Conservation (phyloP, 139 green algal genomes). For the Volvox reticuliferus region DNA sequence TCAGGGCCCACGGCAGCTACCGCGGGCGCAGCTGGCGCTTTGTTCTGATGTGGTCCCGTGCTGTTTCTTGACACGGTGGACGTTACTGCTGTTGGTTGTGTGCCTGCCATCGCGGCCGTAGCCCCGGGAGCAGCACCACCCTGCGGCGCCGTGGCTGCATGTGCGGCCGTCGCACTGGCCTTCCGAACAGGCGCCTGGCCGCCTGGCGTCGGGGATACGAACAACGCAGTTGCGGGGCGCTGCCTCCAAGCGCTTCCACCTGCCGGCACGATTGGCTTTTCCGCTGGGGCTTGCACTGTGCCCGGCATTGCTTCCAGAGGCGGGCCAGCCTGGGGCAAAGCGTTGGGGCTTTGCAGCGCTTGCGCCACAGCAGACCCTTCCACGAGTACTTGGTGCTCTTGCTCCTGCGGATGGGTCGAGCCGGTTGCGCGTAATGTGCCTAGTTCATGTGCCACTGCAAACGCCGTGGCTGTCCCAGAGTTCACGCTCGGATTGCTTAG, state of each 20-base stretch:
- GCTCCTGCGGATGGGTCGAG: no score
- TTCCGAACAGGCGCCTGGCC: not conserved
- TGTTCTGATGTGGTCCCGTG: not conserved
- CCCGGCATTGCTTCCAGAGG: not conserved
- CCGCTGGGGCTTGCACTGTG: not conserved
- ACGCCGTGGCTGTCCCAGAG: no score
- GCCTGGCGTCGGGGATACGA: not conserved
- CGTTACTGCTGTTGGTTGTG: not conserved
- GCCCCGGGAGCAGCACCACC: not conserved
- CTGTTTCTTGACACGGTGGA: not conserved
- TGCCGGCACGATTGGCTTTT: not conserved
- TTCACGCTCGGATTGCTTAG: no score
- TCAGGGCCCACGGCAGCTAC: no score
- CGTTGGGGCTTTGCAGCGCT: not conserved
- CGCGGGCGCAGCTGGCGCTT: not conserved
- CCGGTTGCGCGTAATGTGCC: no score
- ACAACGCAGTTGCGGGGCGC: not conserved
- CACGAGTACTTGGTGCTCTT: no score
- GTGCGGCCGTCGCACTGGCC: not conserved
- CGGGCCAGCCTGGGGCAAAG: not conserved
- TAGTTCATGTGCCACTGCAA: no score
- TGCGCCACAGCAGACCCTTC: not conserved
- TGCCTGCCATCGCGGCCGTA: not conserved
- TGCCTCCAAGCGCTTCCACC: conserved; percentile 13
- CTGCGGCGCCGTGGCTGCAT: not conserved